Conservation (phyloP, 129 eudicot genomes). For the Rutidosis leptorrhynchoides region DNA sequence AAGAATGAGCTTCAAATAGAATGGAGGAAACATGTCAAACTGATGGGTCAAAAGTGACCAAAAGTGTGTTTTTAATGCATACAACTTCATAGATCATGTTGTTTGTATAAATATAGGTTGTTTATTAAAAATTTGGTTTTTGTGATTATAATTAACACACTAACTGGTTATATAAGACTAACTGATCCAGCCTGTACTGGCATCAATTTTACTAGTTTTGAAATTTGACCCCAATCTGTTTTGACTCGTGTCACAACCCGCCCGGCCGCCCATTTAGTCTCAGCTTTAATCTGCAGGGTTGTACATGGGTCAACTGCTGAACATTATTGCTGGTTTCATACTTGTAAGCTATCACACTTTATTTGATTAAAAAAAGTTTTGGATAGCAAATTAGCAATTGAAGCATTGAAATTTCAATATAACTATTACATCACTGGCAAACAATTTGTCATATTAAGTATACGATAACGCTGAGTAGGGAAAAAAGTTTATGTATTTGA, state of each 20-base stretch:
- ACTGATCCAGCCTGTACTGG: too few species aligned
- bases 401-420: constrained; percentile 1
- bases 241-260: background rate
- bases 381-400: constrained; percentile 2
- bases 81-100: too few species aligned
- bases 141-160: too few species aligned
- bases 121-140: too few species aligned
- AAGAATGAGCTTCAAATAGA: background rate
- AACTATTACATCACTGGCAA: background rate
- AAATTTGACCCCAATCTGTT: background rate
- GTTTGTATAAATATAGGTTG: too few species aligned
- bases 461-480: background rate
- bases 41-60: too few species aligned
- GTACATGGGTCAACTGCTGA: background rate
- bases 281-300: too few species aligned
- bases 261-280: background rate
- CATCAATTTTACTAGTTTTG: background rate
- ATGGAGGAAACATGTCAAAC: too few species aligned
- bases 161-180: too few species aligned
- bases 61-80: too few species aligned
- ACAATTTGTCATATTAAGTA: constrained; percentile 9
- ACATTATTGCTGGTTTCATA: background rate
- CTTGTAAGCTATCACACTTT: background rate
- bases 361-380: background rate
- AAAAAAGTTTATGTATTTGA: background rate